phyloP scores from a whole-genome alignment of 306 rosid species.

The Heteromeles arbutifolia region DNA sequence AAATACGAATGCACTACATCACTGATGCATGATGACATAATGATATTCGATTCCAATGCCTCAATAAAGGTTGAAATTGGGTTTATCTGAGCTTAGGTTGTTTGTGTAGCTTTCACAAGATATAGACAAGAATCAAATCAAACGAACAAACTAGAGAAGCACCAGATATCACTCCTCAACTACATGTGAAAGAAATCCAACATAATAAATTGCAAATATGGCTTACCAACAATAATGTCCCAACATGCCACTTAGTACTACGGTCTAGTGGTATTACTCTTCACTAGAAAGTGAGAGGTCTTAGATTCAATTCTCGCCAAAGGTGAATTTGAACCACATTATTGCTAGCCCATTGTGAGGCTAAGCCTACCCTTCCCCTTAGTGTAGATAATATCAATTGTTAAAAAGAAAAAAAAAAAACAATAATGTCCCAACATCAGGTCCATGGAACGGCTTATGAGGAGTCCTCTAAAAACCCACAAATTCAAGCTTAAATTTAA shows the following conservation, averaged over 20 bases:
- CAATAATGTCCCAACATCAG: too few relatives aligned
- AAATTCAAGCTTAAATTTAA: not conserved
- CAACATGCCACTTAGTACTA: too few relatives aligned
- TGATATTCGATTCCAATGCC: not conserved
- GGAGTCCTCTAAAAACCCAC: conserved; percentile 73
- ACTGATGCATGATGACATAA: not conserved
- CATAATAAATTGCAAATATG: conserved; percentile 2
- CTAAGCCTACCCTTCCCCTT: too few relatives aligned
- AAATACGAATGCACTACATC: not conserved
- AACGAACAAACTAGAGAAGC: not conserved
- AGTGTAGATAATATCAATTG: too few relatives aligned
- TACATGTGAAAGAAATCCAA: not conserved
- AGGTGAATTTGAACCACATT: too few relatives aligned
- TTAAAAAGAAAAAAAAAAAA: too few relatives aligned
- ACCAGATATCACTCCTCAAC: not conserved
- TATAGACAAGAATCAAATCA: not conserved
- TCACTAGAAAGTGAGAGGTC: too few relatives aligned
- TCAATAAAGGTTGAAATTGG: not conserved
- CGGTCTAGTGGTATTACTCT: too few relatives aligned
- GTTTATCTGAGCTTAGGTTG: not conserved
- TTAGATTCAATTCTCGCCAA: too few relatives aligned
- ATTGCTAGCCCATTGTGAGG: too few relatives aligned
- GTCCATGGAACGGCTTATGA: conserved; percentile 63
- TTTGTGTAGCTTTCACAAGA: not conserved
- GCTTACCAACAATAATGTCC: conserved; percentile 63